Percentiles rank a stretch among this genome's conserved stretches.
Conservation (phyloP, 2,329 filamentous ascomycete species). For the Geosmithia morbida region DNA sequence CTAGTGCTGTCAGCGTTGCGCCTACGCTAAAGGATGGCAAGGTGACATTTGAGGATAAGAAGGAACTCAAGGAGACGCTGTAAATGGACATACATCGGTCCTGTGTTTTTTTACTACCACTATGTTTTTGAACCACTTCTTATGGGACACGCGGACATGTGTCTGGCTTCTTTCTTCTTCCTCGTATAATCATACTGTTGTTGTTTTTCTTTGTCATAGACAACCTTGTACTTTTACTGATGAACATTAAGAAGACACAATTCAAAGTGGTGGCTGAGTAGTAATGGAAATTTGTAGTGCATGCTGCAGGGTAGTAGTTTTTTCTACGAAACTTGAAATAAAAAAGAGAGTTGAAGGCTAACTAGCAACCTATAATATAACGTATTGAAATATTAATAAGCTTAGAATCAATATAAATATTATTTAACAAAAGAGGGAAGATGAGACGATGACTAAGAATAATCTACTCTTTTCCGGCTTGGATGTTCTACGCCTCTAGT, state of each 20-base stretch:
- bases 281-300: neutral
- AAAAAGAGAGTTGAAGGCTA: neutral
- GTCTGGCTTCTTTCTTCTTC: neutral
- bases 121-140: neutral
- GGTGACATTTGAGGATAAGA: constrained; percentile 49
- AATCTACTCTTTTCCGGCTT: too few species aligned
- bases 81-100: neutral
- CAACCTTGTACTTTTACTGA: neutral
- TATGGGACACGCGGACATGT: neutral
- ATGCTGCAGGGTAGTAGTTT: neutral
- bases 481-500: too few species aligned
- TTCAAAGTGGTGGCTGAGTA: neutral
- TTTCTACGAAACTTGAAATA: neutral
- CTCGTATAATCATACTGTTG: neutral
- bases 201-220: neutral
- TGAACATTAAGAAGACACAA: neutral
- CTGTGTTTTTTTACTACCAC: neutral
- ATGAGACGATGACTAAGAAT: too few species aligned
- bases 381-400: too few species aligned
- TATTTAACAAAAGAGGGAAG: too few species aligned
- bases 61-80: constrained; percentile 35
- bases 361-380: too few species aligned
- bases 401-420: too few species aligned
- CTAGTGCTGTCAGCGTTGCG: constrained; percentile 38
- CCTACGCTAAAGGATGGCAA: constrained; percentile 46